These are phyloP conservation scores for Ramaria sp. DNA, from an alignment of 768 basidiomycete species.

Conservation along the genomic window DNA sequence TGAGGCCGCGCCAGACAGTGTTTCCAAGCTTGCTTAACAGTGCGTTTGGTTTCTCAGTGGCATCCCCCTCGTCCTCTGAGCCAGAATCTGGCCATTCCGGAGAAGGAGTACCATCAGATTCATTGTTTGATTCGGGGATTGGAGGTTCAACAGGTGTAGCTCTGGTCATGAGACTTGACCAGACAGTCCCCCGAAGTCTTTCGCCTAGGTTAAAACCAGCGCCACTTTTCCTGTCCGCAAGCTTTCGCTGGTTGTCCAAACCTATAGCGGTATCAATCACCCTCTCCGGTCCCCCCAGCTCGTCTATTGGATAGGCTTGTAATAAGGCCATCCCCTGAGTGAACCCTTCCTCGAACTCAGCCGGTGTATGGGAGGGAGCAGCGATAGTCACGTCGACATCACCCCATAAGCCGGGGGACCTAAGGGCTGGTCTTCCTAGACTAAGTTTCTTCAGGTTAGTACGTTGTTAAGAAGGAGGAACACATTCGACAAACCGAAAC, in stretches of 20 bases:
- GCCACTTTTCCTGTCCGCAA: slow-evolving; percentile 23
- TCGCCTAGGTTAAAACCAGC: slow-evolving; percentile 35
- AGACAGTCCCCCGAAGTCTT: slow-evolving; percentile 30
- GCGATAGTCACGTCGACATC: slow-evolving; percentile 29
- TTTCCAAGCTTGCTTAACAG: slow-evolving; percentile 9
- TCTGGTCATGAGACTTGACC: background rate
- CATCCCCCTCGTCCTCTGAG: background rate
- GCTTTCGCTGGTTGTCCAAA: slow-evolving; percentile 40
- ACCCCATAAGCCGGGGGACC: slow-evolving; percentile 42
- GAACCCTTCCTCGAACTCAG: slow-evolving; percentile 51
- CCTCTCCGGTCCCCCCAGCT: slow-evolving; percentile 59
- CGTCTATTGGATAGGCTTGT: slow-evolving; percentile 51
- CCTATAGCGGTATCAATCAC: slow-evolving; percentile 60
- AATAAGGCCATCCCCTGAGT: slow-evolving; percentile 55
- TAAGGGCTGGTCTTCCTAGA: slow-evolving; percentile 37
- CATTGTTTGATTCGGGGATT: background rate
- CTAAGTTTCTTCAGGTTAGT: slow-evolving; percentile 22
- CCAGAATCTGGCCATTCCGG: slow-evolving; percentile 6
- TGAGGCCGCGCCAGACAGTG: slow-evolving; percentile 60
- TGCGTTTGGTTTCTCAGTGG: background rate
- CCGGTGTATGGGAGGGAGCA: slow-evolving; percentile 27
- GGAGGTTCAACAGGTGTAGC: background rate
- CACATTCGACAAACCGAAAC: slow-evolving; percentile 33
- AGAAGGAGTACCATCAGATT: slow-evolving; percentile 5
- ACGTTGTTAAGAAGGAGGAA: background rate